A percentile compares a stretch with the other conserved stretches of the same genome.
phyloP scores from a whole-genome alignment of 2,329 filamentous ascomycete genomes.

The Pseudocercospora fuligena region DNA sequence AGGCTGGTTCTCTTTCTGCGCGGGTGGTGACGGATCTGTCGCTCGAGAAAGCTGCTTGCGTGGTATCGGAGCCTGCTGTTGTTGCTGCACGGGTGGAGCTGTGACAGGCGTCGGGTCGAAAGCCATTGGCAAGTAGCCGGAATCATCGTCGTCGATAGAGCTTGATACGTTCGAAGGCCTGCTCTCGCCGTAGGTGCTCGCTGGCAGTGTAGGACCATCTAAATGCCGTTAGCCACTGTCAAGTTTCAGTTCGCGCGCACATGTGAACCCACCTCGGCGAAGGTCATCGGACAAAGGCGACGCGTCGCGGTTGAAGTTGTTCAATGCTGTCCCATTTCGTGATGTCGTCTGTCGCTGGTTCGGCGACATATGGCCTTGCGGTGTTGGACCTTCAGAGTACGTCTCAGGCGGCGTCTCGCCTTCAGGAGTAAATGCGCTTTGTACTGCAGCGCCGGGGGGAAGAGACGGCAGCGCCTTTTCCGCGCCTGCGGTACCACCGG shows the following conservation, averaged over 20 bases:
- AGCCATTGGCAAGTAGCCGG: conserved; percentile 55
- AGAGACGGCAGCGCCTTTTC: conserved; percentile 94
- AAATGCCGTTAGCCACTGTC: conserved; percentile 26
- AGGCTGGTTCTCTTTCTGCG: conserved; percentile 37
- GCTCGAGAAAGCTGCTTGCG: conserved; percentile 34
- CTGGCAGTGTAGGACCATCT: conserved; percentile 72
- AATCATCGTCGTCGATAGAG: conserved; percentile 62
- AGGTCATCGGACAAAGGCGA: conserved; percentile 44
- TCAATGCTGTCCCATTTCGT: conserved; percentile 35
- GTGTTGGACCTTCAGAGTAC: conserved; percentile 69
- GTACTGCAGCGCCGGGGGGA: conserved; percentile 73
- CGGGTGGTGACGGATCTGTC: conserved; percentile 34
- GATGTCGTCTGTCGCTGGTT: conserved; percentile 31
- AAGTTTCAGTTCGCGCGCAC: conserved; percentile 33
- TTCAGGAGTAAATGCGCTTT: conserved; percentile 63
- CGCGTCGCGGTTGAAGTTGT: conserved; percentile 38
- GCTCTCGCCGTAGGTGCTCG: conserved; percentile 77
- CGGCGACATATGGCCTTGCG: conserved; percentile 63
- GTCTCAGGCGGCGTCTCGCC: conserved; percentile 62
- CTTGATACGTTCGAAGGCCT: conserved; percentile 72
- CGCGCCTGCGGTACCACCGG: conserved; percentile 47
- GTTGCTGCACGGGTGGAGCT: conserved; percentile 24
- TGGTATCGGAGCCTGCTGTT: conserved; percentile 29
- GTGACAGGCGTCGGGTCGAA: conserved; percentile 54
- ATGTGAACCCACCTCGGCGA: conserved; percentile 38